Evolutionary conservation across 2,329 filamentous ascomycete species (phyloP).

Genomic region (Thielaviopsis musarum): DNA sequence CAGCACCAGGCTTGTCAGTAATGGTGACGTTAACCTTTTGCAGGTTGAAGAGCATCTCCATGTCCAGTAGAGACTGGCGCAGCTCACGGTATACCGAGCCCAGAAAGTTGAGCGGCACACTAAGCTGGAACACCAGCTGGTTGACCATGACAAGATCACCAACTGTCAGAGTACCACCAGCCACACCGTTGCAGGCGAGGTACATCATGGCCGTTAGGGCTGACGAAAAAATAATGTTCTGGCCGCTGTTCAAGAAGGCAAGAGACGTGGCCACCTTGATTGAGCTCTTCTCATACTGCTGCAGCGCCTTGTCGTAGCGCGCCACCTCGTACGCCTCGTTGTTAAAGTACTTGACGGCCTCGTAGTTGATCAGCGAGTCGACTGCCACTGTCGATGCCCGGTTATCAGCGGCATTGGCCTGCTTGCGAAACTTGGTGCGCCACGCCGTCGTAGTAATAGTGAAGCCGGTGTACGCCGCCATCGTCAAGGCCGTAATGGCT

Average conservation of each 20-base stretch:
- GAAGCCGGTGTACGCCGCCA: constrained; percentile 90
- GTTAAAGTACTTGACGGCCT: constrained; percentile 99
- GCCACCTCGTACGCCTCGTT: constrained; percentile 90
- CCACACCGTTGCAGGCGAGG: constrained; percentile 78
- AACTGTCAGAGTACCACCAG: constrained; percentile 64
- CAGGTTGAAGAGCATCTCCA: constrained; percentile 95
- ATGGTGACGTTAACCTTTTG: constrained; percentile 91
- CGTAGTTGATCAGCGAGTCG: constrained; percentile 95
- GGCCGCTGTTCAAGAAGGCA: constrained; percentile 80
- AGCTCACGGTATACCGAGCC: constrained; percentile 96
- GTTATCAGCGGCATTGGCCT: constrained; percentile 93
- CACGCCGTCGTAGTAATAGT: constrained; percentile 93
- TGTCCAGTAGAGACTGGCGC: constrained; percentile 84
- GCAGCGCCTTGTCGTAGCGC: constrained; percentile 74
- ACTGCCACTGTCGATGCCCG: constrained; percentile 88
- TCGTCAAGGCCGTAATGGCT: constrained; percentile 73
- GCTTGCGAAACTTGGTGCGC: constrained; percentile 89
- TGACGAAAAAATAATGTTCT: constrained; percentile 92
- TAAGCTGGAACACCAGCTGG: constrained; percentile 94
- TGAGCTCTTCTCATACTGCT: constrained; percentile 77
- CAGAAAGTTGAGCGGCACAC: constrained; percentile 89
- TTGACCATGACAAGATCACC: constrained; percentile 98
- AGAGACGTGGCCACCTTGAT: constrained; percentile 95
- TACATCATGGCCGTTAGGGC: constrained; percentile 98
- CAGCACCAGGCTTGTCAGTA: constrained; percentile 58